These are phyloP conservation scores for Aurifilum marmelostoma DNA, from an alignment of 2,329 filamentous ascomycete species.

Conservation along the genomic window DNA sequence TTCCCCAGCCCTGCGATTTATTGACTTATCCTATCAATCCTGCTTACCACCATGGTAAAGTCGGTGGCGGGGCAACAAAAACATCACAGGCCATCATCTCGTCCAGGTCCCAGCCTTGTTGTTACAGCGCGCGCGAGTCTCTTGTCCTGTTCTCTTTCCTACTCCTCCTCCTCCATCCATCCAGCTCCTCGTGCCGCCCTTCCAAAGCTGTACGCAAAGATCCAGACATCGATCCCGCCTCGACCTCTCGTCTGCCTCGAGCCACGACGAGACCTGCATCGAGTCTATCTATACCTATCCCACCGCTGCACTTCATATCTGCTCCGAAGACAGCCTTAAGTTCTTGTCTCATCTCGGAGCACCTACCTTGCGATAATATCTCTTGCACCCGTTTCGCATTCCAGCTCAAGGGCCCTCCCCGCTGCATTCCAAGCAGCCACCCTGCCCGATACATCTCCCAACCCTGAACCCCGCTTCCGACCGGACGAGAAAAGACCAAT, in stretches of 20 bases:
- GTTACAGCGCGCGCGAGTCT: neutral
- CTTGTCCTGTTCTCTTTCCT: neutral
- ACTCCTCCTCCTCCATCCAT: neutral
- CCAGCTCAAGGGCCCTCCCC: neutral
- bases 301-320: too few species aligned
- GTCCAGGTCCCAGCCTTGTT: neutral
- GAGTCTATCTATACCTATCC: neutral
- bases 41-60: neutral
- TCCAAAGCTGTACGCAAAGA: too few species aligned
- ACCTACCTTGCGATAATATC: neutral
- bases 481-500: neutral
- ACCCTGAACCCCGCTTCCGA: constrained; percentile 4
- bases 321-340: neutral
- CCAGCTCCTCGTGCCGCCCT: neutral
- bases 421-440: neutral
- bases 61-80: constrained; percentile 13
- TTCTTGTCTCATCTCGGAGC: neutral
- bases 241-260: neutral
- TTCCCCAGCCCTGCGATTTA: constrained; percentile 16
- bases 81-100: neutral
- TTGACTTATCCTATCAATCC: constrained; percentile 4
- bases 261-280: neutral
- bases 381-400: neutral
- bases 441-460: neutral
- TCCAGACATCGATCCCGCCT: neutral